Percentiles rank a stretch among this genome's conserved stretches.
Evolutionary conservation across 2,329 filamentous ascomycete genomes (phyloP).

Genomic region (Clarireedia homoeocarpa): DNA sequence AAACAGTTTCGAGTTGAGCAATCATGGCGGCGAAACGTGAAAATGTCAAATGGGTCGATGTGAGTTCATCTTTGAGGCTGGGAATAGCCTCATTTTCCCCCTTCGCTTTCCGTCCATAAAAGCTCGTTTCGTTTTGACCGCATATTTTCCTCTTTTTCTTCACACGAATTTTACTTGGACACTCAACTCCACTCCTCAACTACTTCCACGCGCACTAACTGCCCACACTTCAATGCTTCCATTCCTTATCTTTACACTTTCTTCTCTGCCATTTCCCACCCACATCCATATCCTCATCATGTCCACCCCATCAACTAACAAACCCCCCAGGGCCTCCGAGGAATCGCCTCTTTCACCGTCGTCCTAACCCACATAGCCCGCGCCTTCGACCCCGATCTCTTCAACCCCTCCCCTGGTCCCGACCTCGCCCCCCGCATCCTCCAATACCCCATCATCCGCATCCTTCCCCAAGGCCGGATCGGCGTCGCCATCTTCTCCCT

Average conservation of each 20-base stretch:
- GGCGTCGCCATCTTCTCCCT: constrained; percentile 61
- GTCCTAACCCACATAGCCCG: constrained; percentile 47
- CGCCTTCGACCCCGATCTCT: constrained; percentile 43
- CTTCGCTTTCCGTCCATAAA: background rate
- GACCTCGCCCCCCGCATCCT: constrained; percentile 40
- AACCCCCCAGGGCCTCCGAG: constrained; percentile 43
- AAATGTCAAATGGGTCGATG: constrained; percentile 54
- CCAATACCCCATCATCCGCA: constrained; percentile 51
- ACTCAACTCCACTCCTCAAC: background rate
- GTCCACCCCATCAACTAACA: background rate
- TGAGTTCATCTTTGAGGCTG: constrained; percentile 31
- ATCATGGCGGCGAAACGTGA: constrained; percentile 28
- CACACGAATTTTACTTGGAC: no score
- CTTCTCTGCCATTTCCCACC: background rate
- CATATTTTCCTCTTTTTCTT: no score
- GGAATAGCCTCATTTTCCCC: background rate
- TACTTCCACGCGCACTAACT: background rate
- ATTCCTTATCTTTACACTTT: background rate
- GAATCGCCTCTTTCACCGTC: constrained; percentile 46
- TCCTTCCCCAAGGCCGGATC: constrained; percentile 52
- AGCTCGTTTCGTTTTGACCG: no score
- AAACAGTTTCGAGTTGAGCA: constrained; percentile 6
- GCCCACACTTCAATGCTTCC: background rate
- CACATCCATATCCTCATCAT: background rate
- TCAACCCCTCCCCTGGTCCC: constrained; percentile 38